phyloP scores from a whole-genome alignment of 352 stramenopile genomes.

The Pythium pyrilobum region DNA sequence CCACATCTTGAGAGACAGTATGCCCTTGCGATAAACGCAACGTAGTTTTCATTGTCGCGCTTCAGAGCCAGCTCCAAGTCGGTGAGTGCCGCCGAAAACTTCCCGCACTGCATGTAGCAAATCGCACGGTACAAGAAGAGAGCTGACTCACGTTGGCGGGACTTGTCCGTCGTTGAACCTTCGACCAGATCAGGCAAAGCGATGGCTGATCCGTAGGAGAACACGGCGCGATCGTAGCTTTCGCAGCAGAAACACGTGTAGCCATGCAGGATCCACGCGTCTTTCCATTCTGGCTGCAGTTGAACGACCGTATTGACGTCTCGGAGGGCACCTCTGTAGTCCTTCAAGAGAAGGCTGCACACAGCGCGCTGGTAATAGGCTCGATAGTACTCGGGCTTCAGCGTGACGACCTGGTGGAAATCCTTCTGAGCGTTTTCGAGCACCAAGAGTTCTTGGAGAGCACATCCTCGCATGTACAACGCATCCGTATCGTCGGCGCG shows the following conservation, averaged over 20 bases:
- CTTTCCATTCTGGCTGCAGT: conserved; percentile 31
- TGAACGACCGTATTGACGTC: conserved; percentile 25
- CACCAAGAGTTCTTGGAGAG: conserved; percentile 43
- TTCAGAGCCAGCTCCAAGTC: conserved; percentile 38
- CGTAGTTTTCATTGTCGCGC: conserved; percentile 34
- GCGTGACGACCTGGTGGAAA: conserved; percentile 24
- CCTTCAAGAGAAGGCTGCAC: conserved; percentile 27
- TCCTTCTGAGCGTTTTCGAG: conserved; percentile 36
- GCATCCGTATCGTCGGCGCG: conserved; percentile 26
- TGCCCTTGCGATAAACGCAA: conserved; percentile 38
- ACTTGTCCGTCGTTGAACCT: not conserved
- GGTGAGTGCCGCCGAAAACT: conserved; percentile 17
- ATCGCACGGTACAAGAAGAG: conserved; percentile 36
- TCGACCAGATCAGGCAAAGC: conserved; percentile 13
- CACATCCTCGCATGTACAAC: conserved; percentile 42
- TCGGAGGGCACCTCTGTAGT: conserved; percentile 25
- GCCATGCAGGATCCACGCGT: conserved; percentile 35
- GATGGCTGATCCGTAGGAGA: conserved; percentile 34
- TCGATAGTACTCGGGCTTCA: conserved; percentile 18
- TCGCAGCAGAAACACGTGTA: conserved; percentile 37
- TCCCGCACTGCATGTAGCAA: conserved; percentile 21
- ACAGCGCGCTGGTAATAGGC: conserved; percentile 38
- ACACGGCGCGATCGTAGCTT: conserved; percentile 25
- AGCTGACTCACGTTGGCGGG: conserved; percentile 18
- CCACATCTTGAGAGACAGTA: conserved; percentile 23